Evolutionary conservation across 805 yeast species (phyloP).

Genomic region (Starmerella floricola): DNA sequence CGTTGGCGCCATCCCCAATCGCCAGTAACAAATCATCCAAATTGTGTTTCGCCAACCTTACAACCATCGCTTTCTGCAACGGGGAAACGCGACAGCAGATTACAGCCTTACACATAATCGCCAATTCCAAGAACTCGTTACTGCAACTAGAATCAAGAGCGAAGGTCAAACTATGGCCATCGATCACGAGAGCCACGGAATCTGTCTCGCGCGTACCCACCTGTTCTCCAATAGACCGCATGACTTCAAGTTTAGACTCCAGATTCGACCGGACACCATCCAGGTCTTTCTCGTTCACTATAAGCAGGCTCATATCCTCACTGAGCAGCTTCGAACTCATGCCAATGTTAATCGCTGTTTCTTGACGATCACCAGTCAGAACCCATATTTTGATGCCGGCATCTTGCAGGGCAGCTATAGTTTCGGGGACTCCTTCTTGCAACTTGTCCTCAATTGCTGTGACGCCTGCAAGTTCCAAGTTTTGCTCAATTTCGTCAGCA

Average conservation of each 20-base stretch:
- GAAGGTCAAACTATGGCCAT: conserved; percentile 78
- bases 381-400: conserved; percentile 99
- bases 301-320: conserved; percentile 89
- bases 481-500: conserved; percentile 77
- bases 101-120: conserved; percentile 83
- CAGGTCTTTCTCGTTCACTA: conserved; percentile 74
- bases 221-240: conserved; percentile 27
- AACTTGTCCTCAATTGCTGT: conserved; percentile 97
- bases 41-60: conserved; percentile 80
- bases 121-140: conserved; percentile 64
- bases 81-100: conserved; percentile 98
- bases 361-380: conserved; percentile 95
- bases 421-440: conserved; percentile 97
- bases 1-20: conserved; percentile 98
- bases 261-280: conserved; percentile 68
- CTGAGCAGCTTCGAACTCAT: conserved; percentile 90
- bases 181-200: conserved; percentile 80
- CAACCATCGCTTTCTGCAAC: conserved; percentile 89
- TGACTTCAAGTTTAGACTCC: conserved; percentile 60
- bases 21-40: conserved; percentile 59
- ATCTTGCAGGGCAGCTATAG: conserved; percentile 84
- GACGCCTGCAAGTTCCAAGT: conserved; percentile 77
- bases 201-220: conserved; percentile 56
- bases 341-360: conserved; percentile 96
- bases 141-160: conserved; percentile 78